Evolutionary conservation across 2,329 filamentous ascomycete genomes (phyloP).

Genomic region (Fusarium secorum): DNA sequence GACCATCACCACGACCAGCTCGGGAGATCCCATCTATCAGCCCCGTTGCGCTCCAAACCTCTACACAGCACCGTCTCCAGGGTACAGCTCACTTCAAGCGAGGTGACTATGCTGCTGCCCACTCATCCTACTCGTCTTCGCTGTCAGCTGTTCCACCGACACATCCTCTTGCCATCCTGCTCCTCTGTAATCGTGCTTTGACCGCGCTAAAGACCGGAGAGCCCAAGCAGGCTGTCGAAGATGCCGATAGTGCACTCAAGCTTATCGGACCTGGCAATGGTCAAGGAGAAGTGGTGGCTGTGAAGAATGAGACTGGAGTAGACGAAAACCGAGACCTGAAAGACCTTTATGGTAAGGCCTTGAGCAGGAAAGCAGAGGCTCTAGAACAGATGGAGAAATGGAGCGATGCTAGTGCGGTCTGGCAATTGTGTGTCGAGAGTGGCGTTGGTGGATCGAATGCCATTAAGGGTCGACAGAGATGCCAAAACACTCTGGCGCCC

Average conservation of each 20-base stretch:
- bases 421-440: slow-evolving; percentile 83
- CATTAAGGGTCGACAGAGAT: slow-evolving; percentile 85
- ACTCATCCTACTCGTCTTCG: slow-evolving; percentile 81
- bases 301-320: slow-evolving; percentile 64
- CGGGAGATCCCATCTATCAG: slow-evolving; percentile 74
- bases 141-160: slow-evolving; percentile 75
- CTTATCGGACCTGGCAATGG: slow-evolving; percentile 84
- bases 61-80: slow-evolving; percentile 78
- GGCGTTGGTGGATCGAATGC: slow-evolving; percentile 87
- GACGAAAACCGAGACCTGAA: slow-evolving; percentile 83
- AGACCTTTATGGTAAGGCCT: slow-evolving; percentile 90
- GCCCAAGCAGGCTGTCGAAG: slow-evolving; percentile 83
- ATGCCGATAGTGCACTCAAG: slow-evolving; percentile 81
- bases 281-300: slow-evolving; percentile 78
- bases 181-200: slow-evolving; percentile 89
- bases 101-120: slow-evolving; percentile 88
- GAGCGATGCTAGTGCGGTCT: slow-evolving; percentile 80
- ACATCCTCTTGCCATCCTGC: slow-evolving; percentile 87
- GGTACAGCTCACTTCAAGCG: slow-evolving; percentile 93
- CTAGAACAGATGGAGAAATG: slow-evolving; percentile 96
- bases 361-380: slow-evolving; percentile 94
- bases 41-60: slow-evolving; percentile 73
- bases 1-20: slow-evolving; percentile 56
- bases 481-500: slow-evolving; percentile 83
- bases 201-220: slow-evolving; percentile 92